A percentile compares a stretch with the other conserved stretches of the same genome.
Evolutionary conservation across 73 alveolate species (phyloP).

Genomic region (Diophrys appendiculata): DNA sequence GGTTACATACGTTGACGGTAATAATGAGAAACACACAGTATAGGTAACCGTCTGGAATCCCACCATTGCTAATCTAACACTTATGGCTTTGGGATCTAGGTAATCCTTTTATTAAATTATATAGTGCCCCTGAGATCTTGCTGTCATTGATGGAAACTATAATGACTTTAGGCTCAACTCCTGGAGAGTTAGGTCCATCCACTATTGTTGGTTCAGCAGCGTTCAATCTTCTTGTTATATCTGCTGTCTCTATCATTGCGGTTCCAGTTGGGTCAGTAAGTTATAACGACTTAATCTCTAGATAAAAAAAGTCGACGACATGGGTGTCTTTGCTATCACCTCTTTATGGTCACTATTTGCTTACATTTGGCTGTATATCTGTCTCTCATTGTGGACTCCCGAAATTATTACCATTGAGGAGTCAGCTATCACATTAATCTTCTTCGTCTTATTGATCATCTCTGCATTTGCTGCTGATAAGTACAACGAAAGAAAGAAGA

Average conservation of each 20-base stretch:
- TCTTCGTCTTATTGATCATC: conserved; percentile 50
- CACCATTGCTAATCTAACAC: conserved; percentile 77
- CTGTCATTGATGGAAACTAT: conserved; percentile 63
- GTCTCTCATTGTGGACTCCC: conserved; percentile 31
- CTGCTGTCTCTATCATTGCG: conserved; percentile 64
- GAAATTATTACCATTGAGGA: conserved; percentile 28
- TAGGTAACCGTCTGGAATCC: conserved; percentile 77
- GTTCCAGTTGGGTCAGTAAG: conserved; percentile 67
- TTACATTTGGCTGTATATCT: conserved; percentile 66
- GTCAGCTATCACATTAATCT: conserved; percentile 53
- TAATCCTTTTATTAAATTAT: not conserved
- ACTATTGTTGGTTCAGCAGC: conserved; percentile 75
- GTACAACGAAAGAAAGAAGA: not conserved
- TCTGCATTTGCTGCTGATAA: conserved; percentile 54
- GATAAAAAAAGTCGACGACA: conserved; percentile 53
- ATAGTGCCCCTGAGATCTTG: conserved; percentile 76
- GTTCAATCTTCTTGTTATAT: conserved; percentile 55
- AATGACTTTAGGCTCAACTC: conserved; percentile 11
- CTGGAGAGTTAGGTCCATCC: conserved; percentile 73
- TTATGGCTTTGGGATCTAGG: conserved; percentile 75
- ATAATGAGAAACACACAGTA: conserved; percentile 7
- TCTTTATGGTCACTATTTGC: conserved; percentile 55
- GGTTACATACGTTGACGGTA: conserved; percentile 4
- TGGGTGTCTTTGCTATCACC: conserved; percentile 58
- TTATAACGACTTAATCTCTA: not conserved